Evolutionary conservation across 2,329 filamentous ascomycete genomes (phyloP).

Genomic region (Paecilomyces dactylethromorphus): DNA sequence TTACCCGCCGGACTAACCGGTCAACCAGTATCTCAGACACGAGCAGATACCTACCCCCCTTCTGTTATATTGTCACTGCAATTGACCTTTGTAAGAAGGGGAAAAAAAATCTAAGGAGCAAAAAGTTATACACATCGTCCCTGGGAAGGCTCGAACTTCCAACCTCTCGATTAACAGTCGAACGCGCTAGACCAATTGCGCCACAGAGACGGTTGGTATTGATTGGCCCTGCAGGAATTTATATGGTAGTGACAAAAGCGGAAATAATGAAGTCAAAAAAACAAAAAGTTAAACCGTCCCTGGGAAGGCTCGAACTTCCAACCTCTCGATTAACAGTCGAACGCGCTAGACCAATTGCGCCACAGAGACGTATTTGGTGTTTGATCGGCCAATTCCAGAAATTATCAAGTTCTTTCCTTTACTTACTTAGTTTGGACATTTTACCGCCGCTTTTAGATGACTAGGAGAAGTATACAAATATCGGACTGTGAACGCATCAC

Average conservation of each 20-base stretch:
- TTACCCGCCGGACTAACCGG: background rate
- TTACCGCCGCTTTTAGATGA: background rate
- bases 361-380: background rate
- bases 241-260: background rate
- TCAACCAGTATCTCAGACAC: background rate
- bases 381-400: background rate
- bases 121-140: constrained; percentile 2
- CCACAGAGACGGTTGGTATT: background rate
- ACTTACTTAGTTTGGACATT: too few relatives aligned
- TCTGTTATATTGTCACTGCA: too few relatives aligned
- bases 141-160: constrained; percentile 37
- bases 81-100: too few relatives aligned
- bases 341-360: background rate
- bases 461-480: too few relatives aligned
- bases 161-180: constrained; percentile 18
- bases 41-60: too few relatives aligned
- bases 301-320: constrained; percentile 37
- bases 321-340: constrained; percentile 16
- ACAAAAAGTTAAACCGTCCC: constrained; percentile 17
- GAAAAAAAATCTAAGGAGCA: too few relatives aligned
- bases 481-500: too few relatives aligned
- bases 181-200: background rate
- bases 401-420: background rate
- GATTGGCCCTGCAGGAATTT: background rate
- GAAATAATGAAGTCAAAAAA: background rate